Evolutionary conservation across 139 green algal species (phyloP).

Genomic region (Haematococcus lacustris): DNA sequence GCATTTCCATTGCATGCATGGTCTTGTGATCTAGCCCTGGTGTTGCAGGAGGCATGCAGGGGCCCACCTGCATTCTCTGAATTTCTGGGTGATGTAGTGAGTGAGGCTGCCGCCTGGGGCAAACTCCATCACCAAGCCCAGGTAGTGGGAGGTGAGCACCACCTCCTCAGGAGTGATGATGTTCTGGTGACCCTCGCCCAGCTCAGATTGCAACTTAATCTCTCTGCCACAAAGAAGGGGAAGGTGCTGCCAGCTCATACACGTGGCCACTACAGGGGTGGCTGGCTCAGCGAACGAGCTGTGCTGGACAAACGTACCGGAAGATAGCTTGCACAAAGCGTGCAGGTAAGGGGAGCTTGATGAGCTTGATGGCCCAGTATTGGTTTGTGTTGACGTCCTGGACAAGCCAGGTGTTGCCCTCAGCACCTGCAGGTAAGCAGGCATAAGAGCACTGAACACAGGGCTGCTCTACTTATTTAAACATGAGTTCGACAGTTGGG

Average conservation of each 20-base stretch:
- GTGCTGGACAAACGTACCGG: no score
- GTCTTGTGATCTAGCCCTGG: no score
- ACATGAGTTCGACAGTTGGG: no score
- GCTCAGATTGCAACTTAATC: constrained; percentile 56
- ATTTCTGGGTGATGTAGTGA: constrained; percentile 56
- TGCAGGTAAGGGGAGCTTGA: constrained; percentile 42
- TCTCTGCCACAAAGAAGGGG: constrained; percentile 9
- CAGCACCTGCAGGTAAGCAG: constrained; percentile 25
- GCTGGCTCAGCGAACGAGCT: no score
- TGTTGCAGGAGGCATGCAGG: no score
- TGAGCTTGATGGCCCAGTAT: constrained; percentile 46
- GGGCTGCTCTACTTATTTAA: no score
- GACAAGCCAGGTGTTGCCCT: constrained; percentile 40
- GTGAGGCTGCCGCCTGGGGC: constrained; percentile 60
- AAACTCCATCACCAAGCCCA: constrained; percentile 73
- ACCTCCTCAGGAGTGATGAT: constrained; percentile 59
- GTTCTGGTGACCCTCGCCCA: constrained; percentile 61
- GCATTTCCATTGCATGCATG: no score
- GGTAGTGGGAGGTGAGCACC: constrained; percentile 58
- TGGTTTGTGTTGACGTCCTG: constrained; percentile 31
- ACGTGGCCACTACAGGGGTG: not conserved
- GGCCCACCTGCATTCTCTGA: constrained; percentile 17
- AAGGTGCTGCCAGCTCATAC: not conserved
- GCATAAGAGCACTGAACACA: no score
- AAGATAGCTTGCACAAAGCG: constrained; percentile 30